Base-by-base conservation (phyloP, 345 rosid species). In the Populus pruinosa region DNA sequence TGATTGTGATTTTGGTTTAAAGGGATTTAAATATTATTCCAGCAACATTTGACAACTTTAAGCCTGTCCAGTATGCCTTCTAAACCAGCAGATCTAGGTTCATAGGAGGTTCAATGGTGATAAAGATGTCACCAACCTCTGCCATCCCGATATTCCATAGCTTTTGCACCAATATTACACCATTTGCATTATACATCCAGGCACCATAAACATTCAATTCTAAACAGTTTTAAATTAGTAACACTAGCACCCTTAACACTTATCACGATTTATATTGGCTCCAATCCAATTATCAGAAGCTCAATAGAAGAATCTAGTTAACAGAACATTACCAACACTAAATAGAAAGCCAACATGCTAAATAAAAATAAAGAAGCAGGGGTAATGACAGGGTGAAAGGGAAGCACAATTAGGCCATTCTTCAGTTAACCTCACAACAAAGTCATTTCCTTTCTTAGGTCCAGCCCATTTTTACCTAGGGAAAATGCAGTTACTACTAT, bases 401-500 rank as follows among this genome's bases (percentile, higher is more conserved):
- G 8, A 76, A 25, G 56, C 21, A 53, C 49, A 50, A 50, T 25
- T 10, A 9, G 13, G 56, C 39, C 33, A 8, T 29, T 59, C 47
- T 72, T 66, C 20, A 49, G 6, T 4, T 41, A 27, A 73, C 55
- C 39, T 79, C 39, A 33, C 18, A 33, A n/a, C 44, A 55, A 20
- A 36, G 38, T 35, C 64, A 36, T 59, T 25, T 38, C 33, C 68
- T 39, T 50, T 35, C 73, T 55, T 74, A 7, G 49, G 53, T 17
- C 50, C 74, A 56, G 47, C 49, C 74, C 61, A 33, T 44, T 68
- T 39, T 62, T 69, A 36, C 70, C 61, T 23, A 71, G 67, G 77
- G 41, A 25, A 61, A 74, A 41, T 29, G 43, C 47, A 5, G 70
- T 43, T 53, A 63, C 14, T 74, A 39, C 14, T 62, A 43, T 10